Conservation (phyloP, 371 early-diverging fungal genomes). For the Haplosporangium sp. region DNA sequence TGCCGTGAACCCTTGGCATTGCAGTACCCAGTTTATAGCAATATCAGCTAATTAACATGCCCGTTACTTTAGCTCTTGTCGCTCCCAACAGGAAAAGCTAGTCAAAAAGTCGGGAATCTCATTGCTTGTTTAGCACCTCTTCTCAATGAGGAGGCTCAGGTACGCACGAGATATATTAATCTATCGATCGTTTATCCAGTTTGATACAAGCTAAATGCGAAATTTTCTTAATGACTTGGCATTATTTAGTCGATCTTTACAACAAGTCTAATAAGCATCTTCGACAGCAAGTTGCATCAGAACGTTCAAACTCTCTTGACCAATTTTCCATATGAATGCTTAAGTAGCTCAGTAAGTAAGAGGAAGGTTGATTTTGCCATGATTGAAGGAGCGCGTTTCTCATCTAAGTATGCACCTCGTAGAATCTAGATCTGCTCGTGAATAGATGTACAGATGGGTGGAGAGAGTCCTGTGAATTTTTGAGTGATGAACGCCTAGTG, state of each 20-base stretch:
- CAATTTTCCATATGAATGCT: constrained; percentile 26
- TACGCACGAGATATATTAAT: neutral
- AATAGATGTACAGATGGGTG: constrained; percentile 25
- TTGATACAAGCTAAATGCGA: neutral
- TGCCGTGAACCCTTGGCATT: neutral
- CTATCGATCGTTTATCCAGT: neutral
- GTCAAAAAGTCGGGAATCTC: constrained; percentile 20
- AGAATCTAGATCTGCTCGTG: constrained; percentile 29
- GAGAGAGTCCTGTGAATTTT: constrained; percentile 22
- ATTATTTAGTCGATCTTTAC: neutral
- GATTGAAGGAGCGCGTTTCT: neutral
- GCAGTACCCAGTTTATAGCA: neutral
- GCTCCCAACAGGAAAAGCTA: constrained; percentile 24
- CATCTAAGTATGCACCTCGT: neutral
- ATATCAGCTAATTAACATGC: neutral
- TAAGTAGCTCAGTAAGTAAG: constrained; percentile 19
- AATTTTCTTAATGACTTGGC: neutral
- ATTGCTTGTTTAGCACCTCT: constrained; percentile 13
- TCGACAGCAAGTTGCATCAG: neutral
- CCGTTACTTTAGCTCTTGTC: constrained; percentile 22
- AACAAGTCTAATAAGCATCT: neutral
- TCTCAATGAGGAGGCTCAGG: constrained; percentile 28
- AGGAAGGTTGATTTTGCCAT: neutral
- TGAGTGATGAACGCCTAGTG: constrained; percentile 25
- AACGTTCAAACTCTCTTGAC: constrained; percentile 14